Conservation (phyloP, 148 eudicot species). For the Heliosperma pusillum region DNA sequence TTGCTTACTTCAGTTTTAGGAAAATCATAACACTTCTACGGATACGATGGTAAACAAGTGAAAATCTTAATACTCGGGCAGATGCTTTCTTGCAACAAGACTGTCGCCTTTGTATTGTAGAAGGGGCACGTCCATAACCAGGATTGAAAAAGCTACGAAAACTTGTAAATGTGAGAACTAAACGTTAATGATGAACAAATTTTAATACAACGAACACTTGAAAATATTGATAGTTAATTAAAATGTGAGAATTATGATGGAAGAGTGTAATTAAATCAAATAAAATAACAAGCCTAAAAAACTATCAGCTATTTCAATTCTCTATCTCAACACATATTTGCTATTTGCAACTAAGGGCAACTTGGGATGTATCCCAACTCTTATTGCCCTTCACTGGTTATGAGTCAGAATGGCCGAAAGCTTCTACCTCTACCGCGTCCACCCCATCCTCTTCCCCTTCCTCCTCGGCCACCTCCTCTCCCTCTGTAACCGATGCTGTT, state of each 20-base stretch:
- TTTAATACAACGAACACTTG: background rate
- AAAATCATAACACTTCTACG: too few species aligned
- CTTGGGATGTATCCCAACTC: background rate
- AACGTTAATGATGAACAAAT: background rate
- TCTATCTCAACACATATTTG: background rate
- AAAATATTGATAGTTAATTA: too few species aligned
- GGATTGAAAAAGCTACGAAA: background rate
- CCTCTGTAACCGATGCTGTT: constrained; percentile 54
- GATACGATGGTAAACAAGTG: too few species aligned
- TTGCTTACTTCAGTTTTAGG: too few species aligned
- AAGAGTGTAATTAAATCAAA: background rate
- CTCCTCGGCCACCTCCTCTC: constrained; percentile 52
- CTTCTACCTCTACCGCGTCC: constrained; percentile 79
- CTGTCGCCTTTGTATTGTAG: background rate
- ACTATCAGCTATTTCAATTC: background rate
- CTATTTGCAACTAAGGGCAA: constrained; percentile 2
- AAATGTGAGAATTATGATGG: too few species aligned
- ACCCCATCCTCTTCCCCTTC: constrained; percentile 56
- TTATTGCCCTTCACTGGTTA: constrained; percentile 3
- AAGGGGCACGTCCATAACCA: background rate
- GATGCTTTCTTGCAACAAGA: background rate
- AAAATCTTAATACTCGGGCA: too few species aligned
- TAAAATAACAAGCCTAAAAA: constrained; percentile 9
- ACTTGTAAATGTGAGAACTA: background rate
- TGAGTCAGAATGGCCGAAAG: constrained; percentile 21